Evolutionary conservation across 139 green algal species (phyloP).

Genomic region (Pleodorina starrii): DNA sequence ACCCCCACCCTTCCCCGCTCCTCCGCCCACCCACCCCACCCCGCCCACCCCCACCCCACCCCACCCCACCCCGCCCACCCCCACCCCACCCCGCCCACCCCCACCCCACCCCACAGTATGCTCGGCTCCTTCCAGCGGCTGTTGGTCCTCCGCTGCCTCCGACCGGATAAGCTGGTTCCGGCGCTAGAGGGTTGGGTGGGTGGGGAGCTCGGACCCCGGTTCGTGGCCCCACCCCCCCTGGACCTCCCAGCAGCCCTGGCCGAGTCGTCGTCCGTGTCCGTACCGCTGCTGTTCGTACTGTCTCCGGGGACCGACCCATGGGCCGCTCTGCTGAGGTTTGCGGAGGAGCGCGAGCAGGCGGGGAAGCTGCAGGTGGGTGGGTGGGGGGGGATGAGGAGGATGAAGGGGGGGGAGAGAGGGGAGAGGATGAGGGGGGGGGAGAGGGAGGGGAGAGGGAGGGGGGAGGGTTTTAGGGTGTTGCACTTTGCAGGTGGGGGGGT

Average conservation of each 20-base stretch:
- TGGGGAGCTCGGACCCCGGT: conserved; percentile 65
- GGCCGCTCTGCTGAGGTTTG: conserved; percentile 79
- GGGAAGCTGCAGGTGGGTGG: conserved; percentile 26
- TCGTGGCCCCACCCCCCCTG: conserved; percentile 80
- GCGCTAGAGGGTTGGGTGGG: conserved; percentile 74
- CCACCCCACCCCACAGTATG: not conserved
- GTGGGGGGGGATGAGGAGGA: not conserved
- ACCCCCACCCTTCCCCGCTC: not conserved
- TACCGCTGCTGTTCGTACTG: conserved; percentile 87
- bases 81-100: too few relatives aligned
- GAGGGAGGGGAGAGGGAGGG: not conserved
- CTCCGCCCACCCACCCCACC: too few relatives aligned
- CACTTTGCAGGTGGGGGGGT: not conserved
- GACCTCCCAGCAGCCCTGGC: conserved; percentile 72
- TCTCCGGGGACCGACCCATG: conserved; percentile 81
- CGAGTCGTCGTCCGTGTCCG: not conserved
- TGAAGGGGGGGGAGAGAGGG: too few relatives aligned
- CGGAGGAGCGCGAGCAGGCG: conserved; percentile 61
- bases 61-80: too few relatives aligned
- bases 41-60: too few relatives aligned
- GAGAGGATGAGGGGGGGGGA: too few relatives aligned
- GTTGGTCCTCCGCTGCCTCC: conserved; percentile 73
- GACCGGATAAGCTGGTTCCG: conserved; percentile 82
- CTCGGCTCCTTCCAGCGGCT: conserved; percentile 78
- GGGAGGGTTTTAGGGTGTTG: not conserved